phyloP scores from a whole-genome alignment of 768 basidiomycete species.

The Russula olivacea region DNA sequence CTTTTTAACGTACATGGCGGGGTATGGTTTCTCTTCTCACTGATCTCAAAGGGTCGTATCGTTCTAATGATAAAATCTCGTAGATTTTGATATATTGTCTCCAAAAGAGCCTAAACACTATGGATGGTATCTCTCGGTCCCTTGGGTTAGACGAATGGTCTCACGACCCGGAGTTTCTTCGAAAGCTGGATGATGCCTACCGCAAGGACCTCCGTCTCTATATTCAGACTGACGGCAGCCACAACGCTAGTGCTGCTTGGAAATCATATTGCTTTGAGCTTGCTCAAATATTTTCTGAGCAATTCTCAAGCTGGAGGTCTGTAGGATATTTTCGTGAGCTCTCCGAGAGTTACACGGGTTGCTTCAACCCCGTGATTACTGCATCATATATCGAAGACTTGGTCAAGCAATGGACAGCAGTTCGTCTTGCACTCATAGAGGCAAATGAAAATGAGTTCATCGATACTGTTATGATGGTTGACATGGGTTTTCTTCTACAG shows the following conservation, averaged over 20 bases:
- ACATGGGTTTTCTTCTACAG: neutral
- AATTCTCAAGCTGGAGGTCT: neutral
- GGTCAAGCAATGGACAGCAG: neutral
- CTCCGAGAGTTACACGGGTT: neutral
- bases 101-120: neutral
- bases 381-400: constrained; percentile 11
- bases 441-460: neutral
- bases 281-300: constrained; percentile 2
- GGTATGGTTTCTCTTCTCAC: neutral
- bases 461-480: neutral
- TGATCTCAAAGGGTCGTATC: neutral
- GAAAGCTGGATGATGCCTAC: constrained; percentile 7
- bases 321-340: constrained; percentile 2
- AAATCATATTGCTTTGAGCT: constrained; percentile 13
- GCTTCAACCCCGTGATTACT: constrained; percentile 4
- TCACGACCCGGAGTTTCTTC: neutral
- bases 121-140: constrained; percentile 2
- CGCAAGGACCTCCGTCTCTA: neutral
- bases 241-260: neutral
- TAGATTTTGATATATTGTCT: constrained; percentile 17
- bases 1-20: constrained; percentile 19
- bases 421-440: constrained; percentile 12
- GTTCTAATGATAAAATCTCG: neutral
- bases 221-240: neutral
- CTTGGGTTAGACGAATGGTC: neutral